Conservation (phyloP, 1,139 yeast species). For the Lodderomyces beijingensis region DNA sequence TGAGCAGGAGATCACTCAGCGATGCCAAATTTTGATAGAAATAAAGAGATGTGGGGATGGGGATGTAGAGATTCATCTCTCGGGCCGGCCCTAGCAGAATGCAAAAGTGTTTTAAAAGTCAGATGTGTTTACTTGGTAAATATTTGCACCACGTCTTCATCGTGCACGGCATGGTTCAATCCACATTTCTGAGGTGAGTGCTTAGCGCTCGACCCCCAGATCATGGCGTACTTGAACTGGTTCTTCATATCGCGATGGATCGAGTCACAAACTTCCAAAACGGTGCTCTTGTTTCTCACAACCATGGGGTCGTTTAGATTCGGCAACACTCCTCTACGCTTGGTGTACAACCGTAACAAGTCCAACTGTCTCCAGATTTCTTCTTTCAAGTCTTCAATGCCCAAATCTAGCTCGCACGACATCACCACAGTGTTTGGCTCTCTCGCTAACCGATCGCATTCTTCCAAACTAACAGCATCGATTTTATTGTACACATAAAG, state of each 20-base stretch:
- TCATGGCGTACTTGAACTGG: slow-evolving; percentile 88
- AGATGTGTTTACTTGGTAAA: slow-evolving; percentile 58
- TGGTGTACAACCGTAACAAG: slow-evolving; percentile 78
- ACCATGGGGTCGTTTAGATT: slow-evolving; percentile 88
- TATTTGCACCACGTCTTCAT: slow-evolving; percentile 91
- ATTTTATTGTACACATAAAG: slow-evolving; percentile 91
- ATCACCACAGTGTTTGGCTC: slow-evolving; percentile 90
- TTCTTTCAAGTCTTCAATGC: slow-evolving; percentile 81
- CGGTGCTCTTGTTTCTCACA: slow-evolving; percentile 71
- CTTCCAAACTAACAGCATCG: slow-evolving; percentile 93
- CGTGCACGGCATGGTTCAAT: slow-evolving; percentile 72
- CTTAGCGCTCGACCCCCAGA: slow-evolving; percentile 95
- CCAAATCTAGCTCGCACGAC: slow-evolving; percentile 85
- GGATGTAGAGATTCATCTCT: too few species aligned
- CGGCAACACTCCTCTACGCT: slow-evolving; percentile 74
- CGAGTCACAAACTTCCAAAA: slow-evolving; percentile 86
- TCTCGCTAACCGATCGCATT: slow-evolving; percentile 86
- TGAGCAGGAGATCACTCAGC: too few species aligned
- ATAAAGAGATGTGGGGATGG: too few species aligned
- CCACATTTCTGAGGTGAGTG: slow-evolving; percentile 98
- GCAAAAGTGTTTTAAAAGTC: too few species aligned
- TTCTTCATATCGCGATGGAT: slow-evolving; percentile 91
- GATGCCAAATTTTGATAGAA: too few species aligned
- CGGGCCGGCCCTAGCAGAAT: too few species aligned
- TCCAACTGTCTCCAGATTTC: slow-evolving; percentile 90